Base-by-base conservation (phyloP, 208 protist species). In the Kentomonas sorsogonicus region DNA sequence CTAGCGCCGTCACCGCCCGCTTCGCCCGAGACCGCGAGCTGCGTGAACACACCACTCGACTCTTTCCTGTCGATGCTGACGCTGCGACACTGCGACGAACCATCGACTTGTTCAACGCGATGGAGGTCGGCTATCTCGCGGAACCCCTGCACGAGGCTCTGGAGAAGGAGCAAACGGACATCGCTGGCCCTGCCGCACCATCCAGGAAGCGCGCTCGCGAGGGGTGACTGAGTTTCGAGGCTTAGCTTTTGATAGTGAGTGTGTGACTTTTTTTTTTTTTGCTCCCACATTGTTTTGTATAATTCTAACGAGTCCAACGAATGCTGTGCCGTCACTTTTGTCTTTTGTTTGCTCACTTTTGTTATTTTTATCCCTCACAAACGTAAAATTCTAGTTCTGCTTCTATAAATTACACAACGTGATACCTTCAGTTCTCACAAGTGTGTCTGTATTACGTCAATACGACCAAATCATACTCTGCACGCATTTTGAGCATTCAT, bases 71-170 rank as follows among this genome's bases (percentile, higher is more conserved):
- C 3, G 26, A 66, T 23, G 46, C 59, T 13, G 69, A 53, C 20
- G 53, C 39, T 1, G 67, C 73, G 25, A 57, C 48, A 3, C 53
- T 93, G 25, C 79, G 89, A 50, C 23, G 23, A 2, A 75, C 79
- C 0, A 67, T 88, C 20, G 85, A 91, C 43, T 57, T 93, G 48
- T 88, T 78, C 58, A 81, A 81, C 34, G 80, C 85, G 31, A 92
- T 92, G 85, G 69, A 66, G 18, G 36, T 92, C 6, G 67, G 71
- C 2, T 74, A 79, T 33, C 62, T 93, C 38, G 69, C 72, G 9
- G 36, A 39, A 6, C 69, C 66, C 2, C 26, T 90, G 33, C 79
- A 83, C 20, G 60, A 29, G 3, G 74, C 57, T 13, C 55, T 90
- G 23, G 77, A 88, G 44, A 59, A 76, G 20, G 22, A 69, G 44